Percentiles rank a stretch among this genome's conserved stretches.
Evolutionary conservation across 768 basidiomycete genomes (phyloP).

Genomic region (Ramaria rubella): DNA sequence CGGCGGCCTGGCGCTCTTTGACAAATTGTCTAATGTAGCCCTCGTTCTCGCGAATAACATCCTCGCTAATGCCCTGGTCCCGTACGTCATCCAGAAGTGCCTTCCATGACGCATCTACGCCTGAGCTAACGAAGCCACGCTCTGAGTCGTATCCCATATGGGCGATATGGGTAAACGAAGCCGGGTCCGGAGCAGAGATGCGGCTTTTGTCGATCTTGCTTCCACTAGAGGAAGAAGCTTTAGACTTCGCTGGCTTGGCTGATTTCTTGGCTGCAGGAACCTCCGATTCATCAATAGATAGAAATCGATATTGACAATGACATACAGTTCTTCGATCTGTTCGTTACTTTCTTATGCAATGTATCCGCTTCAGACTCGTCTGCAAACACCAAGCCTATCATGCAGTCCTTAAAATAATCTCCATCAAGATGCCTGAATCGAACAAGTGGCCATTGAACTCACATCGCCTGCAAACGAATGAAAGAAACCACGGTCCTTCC

Average conservation of each 20-base stretch:
- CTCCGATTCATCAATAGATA: too few relatives aligned
- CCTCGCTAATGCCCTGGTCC: slow-evolving; percentile 55
- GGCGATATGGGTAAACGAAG: slow-evolving; percentile 82
- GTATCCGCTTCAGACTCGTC: slow-evolving; percentile 79
- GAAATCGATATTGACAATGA: too few relatives aligned
- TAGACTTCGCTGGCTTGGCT: slow-evolving; percentile 46
- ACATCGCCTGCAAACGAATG: slow-evolving; percentile 92
- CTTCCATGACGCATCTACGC: slow-evolving; percentile 89
- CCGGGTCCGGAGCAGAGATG: slow-evolving; percentile 75
- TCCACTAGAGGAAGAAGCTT: slow-evolving; percentile 38
- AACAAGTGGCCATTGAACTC: slow-evolving; percentile 31
- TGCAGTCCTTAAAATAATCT: slow-evolving; percentile 57
- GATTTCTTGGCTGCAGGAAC: slow-evolving; percentile 36
- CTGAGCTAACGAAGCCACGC: slow-evolving; percentile 76
- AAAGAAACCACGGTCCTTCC: slow-evolving; percentile 83
- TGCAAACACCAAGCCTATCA: slow-evolving; percentile 87
- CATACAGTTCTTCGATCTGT: slow-evolving; percentile 55
- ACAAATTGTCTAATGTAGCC: slow-evolving; percentile 87
- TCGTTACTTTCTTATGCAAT: slow-evolving; percentile 78
- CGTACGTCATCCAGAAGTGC: slow-evolving; percentile 62
- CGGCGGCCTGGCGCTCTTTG: slow-evolving; percentile 35
- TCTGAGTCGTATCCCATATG: slow-evolving; percentile 94
- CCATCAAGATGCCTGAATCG: background rate
- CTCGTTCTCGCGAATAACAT: slow-evolving; percentile 69
- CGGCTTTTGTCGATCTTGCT: slow-evolving; percentile 88